Evolutionary conservation across 495 filamentous ascomycete genomes (phyloP).

Genomic region (Annulohypoxylon stygium): DNA sequence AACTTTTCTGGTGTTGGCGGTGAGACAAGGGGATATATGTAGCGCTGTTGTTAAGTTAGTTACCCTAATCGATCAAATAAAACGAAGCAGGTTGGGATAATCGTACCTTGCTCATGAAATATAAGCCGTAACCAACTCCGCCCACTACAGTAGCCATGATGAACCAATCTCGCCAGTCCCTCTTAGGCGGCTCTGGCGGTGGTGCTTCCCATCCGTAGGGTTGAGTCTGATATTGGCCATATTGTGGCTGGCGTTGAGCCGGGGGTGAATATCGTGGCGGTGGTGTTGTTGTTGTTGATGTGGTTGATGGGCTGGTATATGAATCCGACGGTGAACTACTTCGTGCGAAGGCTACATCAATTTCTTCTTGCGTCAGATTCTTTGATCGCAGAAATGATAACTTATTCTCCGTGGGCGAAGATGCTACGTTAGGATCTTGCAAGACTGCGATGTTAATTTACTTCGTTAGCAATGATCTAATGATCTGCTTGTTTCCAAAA

Average conservation of each 20-base stretch:
- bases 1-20: slow-evolving; percentile 94
- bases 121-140: slow-evolving; percentile 88
- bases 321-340: slow-evolving; percentile 67
- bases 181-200: slow-evolving; percentile 76
- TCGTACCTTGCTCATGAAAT: slow-evolving; percentile 82
- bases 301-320: slow-evolving; percentile 57
- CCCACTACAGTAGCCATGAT: slow-evolving; percentile 95
- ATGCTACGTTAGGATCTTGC: slow-evolving; percentile 90
- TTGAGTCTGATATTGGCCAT: slow-evolving; percentile 74
- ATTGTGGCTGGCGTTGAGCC: slow-evolving; percentile 71
- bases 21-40: slow-evolving; percentile 88
- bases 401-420: slow-evolving; percentile 90
- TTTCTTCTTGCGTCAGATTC: slow-evolving; percentile 95
- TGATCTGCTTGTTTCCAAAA: slow-evolving; percentile 32
- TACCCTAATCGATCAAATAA: background rate
- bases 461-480: slow-evolving; percentile 34
- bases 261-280: slow-evolving; percentile 50
- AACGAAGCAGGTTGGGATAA: background rate
- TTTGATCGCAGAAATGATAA: slow-evolving; percentile 96
- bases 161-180: slow-evolving; percentile 99
- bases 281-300: slow-evolving; percentile 45
- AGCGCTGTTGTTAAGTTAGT: slow-evolving; percentile 70
- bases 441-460: slow-evolving; percentile 71
- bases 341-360: slow-evolving; percentile 84
- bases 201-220: slow-evolving; percentile 75